phyloP scores from a whole-genome alignment of 2,329 filamentous ascomycete species.

The Delphinella strobiligena region DNA sequence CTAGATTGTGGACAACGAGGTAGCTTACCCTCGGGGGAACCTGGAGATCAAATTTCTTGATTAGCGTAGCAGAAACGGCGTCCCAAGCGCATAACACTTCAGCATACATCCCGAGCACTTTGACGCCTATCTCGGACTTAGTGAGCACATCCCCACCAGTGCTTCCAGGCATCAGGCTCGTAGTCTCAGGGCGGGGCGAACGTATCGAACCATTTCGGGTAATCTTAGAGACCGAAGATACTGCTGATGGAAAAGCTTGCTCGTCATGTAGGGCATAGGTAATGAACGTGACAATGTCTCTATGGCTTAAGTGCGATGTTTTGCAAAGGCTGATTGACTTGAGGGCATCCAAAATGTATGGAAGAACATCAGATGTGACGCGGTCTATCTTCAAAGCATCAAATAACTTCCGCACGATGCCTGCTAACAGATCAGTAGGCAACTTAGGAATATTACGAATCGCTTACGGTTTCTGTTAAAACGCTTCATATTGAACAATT shows the following conservation, averaged over 20 bases:
- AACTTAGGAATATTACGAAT: conserved; percentile 15
- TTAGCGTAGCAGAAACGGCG: conserved; percentile 52
- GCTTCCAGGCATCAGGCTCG: no score
- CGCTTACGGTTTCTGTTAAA: conserved; percentile 81
- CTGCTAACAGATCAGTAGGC: conserved; percentile 29
- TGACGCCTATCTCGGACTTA: conserved; percentile 60
- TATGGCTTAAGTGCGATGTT: conserved; percentile 71
- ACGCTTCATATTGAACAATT: conserved; percentile 81
- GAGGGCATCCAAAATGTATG: conserved; percentile 67
- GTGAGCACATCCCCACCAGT: conserved; percentile 19
- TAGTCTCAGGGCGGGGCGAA: neutral
- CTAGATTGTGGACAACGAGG: no score
- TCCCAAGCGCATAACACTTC: conserved; percentile 64
- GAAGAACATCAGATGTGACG: conserved; percentile 59
- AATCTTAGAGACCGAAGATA: neutral
- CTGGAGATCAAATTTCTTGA: conserved; percentile 81
- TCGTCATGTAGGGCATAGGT: conserved; percentile 73
- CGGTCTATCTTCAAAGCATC: conserved; percentile 82
- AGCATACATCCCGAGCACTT: conserved; percentile 65
- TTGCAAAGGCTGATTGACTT: conserved; percentile 68
- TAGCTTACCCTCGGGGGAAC: conserved; percentile 98
- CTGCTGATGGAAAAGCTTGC: neutral
- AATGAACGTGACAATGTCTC: conserved; percentile 80
- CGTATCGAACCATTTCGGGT: neutral
- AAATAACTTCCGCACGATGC: conserved; percentile 78